Percentiles rank a stretch among this genome's conserved stretches.
phyloP scores from a whole-genome alignment of 179 eudicot genomes.

The Actinidia arguta region DNA sequence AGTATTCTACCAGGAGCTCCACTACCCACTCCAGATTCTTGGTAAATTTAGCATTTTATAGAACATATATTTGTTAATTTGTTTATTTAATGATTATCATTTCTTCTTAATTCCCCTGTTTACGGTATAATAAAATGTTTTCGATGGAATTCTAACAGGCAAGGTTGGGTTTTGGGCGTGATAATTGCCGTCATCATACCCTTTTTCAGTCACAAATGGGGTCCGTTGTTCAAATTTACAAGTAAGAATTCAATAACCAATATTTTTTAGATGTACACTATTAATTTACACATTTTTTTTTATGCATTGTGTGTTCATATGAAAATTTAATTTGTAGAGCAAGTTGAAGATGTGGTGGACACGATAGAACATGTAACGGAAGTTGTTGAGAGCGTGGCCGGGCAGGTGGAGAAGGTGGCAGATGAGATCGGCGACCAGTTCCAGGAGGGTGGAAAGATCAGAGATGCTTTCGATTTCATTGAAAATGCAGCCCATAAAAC shows the following conservation, averaged over 20 bases:
- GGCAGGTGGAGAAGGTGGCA: constrained; percentile 21
- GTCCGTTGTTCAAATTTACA: constrained; percentile 43
- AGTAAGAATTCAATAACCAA: constrained; percentile 33
- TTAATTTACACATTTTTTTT: not conserved
- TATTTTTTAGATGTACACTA: not conserved
- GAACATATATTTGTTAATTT: not conserved
- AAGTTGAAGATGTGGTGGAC: constrained; percentile 20
- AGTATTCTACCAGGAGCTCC: constrained; percentile 33
- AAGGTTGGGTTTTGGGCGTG: constrained; percentile 54
- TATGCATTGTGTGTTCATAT: not conserved
- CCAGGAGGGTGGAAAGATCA: constrained; percentile 20
- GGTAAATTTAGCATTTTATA: constrained; percentile 28
- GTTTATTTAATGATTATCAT: not conserved
- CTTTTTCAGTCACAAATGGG: constrained; percentile 48
- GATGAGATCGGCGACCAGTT: constrained; percentile 16
- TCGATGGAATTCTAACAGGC: constrained; percentile 36
- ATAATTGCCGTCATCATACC: constrained; percentile 46
- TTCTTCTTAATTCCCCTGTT: not conserved
- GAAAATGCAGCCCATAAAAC: constrained; percentile 32
- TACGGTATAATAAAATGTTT: not conserved
- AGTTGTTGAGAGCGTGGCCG: constrained; percentile 17
- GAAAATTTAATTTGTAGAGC: not conserved
- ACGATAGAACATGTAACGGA: constrained; percentile 17
- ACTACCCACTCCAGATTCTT: constrained; percentile 26
- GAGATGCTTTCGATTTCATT: constrained; percentile 20